Conservation (phyloP, 306 rosid genomes). For the Cicer pinnatifidum region DNA sequence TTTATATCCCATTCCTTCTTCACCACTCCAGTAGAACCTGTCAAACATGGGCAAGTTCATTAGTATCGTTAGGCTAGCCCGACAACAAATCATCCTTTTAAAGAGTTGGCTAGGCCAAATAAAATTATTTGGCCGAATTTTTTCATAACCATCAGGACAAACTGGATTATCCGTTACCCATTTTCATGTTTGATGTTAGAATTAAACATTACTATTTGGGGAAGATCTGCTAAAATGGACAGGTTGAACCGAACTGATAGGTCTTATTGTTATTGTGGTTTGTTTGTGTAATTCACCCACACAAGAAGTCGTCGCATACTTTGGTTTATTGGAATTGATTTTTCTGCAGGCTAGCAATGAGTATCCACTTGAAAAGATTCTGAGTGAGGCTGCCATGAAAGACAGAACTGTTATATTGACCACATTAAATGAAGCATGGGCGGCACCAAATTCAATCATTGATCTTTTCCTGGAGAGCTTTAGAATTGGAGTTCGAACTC, state of each 20-base stretch:
- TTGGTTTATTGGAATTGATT: conserved; percentile 38
- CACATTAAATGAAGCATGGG: conserved; percentile 96
- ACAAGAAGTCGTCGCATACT: conserved; percentile 11
- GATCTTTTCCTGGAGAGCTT: conserved; percentile 96
- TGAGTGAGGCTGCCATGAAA: conserved; percentile 78
- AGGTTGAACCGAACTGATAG: conserved; percentile 1
- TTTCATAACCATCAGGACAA: not conserved
- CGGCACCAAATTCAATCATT: conserved; percentile 72
- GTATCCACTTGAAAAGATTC: conserved; percentile 61
- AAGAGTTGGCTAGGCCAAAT: not conserved
- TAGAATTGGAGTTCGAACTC: conserved; percentile 74
- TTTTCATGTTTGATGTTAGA: conserved; percentile 16
- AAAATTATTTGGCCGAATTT: conserved; percentile 25
- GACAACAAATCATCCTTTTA: not conserved
- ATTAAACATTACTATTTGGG: conserved; percentile 3
- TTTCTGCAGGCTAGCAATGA: conserved; percentile 59
- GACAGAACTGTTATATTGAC: conserved; percentile 85
- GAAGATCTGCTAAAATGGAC: not conserved
- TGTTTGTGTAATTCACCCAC: conserved; percentile 17
- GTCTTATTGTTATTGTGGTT: conserved; percentile 36
- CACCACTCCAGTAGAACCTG: not conserved
- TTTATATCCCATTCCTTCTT: not conserved
- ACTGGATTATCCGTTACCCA: conserved; percentile 5
- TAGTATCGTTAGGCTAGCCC: not conserved
- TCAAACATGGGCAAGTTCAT: conserved; percentile 21